phyloP scores from a whole-genome alignment of 495 filamentous ascomycete species.

The Penicillium salamii region DNA sequence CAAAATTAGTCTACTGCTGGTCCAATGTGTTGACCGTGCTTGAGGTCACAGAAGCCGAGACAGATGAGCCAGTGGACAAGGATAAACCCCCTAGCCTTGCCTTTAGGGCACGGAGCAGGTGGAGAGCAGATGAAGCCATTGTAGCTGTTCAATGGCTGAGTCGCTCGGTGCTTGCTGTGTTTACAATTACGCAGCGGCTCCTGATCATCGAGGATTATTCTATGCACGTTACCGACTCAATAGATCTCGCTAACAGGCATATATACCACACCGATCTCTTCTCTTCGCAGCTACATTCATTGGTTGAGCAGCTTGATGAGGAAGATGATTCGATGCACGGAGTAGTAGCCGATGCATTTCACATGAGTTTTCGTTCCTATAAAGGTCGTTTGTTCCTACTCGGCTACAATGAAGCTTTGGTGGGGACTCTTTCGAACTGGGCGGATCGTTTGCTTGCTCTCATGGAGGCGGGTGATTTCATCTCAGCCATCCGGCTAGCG shows the following conservation, averaged over 20 bases:
- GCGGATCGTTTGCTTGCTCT: slow-evolving; percentile 93
- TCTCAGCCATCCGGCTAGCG: slow-evolving; percentile 84
- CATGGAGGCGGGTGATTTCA: slow-evolving; percentile 93
- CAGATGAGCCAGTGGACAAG: slow-evolving; percentile 58
- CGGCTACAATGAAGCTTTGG: slow-evolving; percentile 83
- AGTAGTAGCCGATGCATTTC: slow-evolving; percentile 94
- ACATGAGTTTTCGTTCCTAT: slow-evolving; percentile 94
- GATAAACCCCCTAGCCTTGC: slow-evolving; percentile 70
- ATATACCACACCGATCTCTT: slow-evolving; percentile 91
- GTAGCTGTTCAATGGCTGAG: slow-evolving; percentile 97
- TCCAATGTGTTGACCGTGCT: slow-evolving; percentile 91
- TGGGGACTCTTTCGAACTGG: slow-evolving; percentile 94
- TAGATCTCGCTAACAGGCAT: slow-evolving; percentile 87
- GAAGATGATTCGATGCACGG: slow-evolving; percentile 89
- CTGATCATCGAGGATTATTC: slow-evolving; percentile 87
- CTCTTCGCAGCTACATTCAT: slow-evolving; percentile 71
- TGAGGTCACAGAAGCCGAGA: slow-evolving; percentile 72
- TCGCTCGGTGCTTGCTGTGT: slow-evolving; percentile 82
- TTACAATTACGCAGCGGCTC: slow-evolving; percentile 90
- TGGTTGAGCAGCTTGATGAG: slow-evolving; percentile 87
- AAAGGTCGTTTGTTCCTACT: slow-evolving; percentile 91
- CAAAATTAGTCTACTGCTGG: slow-evolving; percentile 97
- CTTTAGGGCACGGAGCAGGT: slow-evolving; percentile 82
- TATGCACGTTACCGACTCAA: slow-evolving; percentile 87
- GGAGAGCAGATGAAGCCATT: slow-evolving; percentile 92